Evolutionary conservation across 148 eudicot genomes (phyloP).

Genomic region (Rhododendron simsii): DNA sequence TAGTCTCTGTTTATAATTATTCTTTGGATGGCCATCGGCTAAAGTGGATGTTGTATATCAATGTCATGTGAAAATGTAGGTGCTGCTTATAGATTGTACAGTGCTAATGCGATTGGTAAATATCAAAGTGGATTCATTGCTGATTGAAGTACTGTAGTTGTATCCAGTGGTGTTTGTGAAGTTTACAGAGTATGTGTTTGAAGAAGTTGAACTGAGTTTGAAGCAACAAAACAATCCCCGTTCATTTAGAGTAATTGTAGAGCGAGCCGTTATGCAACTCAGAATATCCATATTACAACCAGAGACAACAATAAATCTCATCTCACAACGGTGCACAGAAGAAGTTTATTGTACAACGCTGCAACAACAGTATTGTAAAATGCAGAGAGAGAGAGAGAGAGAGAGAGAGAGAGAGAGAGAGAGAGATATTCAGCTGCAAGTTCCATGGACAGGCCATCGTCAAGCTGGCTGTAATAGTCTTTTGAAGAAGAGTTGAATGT

Average conservation of each 20-base stretch:
- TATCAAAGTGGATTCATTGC: not conserved
- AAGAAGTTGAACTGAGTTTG: not conserved
- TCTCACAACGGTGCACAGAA: not conserved
- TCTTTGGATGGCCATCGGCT: not conserved
- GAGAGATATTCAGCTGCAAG: too few species aligned
- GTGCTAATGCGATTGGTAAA: not conserved
- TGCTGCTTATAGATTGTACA: not conserved
- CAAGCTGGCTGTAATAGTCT: conserved; percentile 79
- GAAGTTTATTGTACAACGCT: not conserved
- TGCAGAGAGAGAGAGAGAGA: too few species aligned
- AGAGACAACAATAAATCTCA: not conserved
- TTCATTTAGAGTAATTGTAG: not conserved
- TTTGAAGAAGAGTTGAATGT: conserved; percentile 46
- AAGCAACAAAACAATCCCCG: not conserved
- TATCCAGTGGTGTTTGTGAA: not conserved
- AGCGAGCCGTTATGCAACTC: not conserved
- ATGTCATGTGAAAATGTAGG: not conserved
- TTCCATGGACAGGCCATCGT: conserved; percentile 23
- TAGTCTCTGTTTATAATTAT: not conserved
- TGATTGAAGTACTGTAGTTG: not conserved
- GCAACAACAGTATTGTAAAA: not conserved
- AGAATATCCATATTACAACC: not conserved
- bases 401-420: too few species aligned
- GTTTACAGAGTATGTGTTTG: not conserved
- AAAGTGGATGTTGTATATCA: not conserved